Evolutionary conservation across 2,329 filamentous ascomycete species (phyloP).

Genomic region (Plenodomus tracheiphilus): DNA sequence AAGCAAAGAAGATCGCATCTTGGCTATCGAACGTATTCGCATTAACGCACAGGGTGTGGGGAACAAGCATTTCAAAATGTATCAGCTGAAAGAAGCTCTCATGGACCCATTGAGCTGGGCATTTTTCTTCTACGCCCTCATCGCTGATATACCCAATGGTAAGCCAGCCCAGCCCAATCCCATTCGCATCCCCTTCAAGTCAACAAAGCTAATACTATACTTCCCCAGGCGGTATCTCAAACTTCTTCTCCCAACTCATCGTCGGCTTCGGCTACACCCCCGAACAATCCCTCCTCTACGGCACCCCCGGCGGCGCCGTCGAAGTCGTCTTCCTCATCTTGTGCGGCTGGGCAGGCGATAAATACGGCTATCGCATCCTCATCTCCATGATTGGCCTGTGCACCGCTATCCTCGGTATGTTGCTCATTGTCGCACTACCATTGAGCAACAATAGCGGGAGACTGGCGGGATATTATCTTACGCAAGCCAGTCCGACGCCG

Average conservation of each 20-base stretch:
- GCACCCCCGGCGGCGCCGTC: constrained; percentile 66
- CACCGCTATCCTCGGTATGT: constrained; percentile 61
- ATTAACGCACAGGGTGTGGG: constrained; percentile 77
- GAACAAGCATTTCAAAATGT: constrained; percentile 68
- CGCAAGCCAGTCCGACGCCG: constrained; percentile 60
- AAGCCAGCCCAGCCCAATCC: no score
- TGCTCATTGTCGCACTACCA: constrained; percentile 67
- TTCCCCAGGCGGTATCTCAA: constrained; percentile 59
- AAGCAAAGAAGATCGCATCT: constrained; percentile 65
- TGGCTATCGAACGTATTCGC: constrained; percentile 72
- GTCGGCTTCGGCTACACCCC: constrained; percentile 66
- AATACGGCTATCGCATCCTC: constrained; percentile 60
- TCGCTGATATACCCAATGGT: constrained; percentile 62
- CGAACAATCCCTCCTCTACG: constrained; percentile 66
- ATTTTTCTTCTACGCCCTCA: constrained; percentile 60
- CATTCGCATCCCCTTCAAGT: neutral
- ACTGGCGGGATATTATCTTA: constrained; percentile 68
- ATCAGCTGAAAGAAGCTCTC: constrained; percentile 65
- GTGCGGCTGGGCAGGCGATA: constrained; percentile 62
- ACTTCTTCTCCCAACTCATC: constrained; percentile 66
- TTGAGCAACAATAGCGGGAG: constrained; percentile 61
- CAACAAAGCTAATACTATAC: no score
- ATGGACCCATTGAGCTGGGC: constrained; percentile 63
- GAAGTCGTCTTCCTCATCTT: constrained; percentile 63
- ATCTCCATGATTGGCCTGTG: constrained; percentile 57